phyloP scores from a whole-genome alignment of 345 rosid genomes.

The Brassica juncea region DNA sequence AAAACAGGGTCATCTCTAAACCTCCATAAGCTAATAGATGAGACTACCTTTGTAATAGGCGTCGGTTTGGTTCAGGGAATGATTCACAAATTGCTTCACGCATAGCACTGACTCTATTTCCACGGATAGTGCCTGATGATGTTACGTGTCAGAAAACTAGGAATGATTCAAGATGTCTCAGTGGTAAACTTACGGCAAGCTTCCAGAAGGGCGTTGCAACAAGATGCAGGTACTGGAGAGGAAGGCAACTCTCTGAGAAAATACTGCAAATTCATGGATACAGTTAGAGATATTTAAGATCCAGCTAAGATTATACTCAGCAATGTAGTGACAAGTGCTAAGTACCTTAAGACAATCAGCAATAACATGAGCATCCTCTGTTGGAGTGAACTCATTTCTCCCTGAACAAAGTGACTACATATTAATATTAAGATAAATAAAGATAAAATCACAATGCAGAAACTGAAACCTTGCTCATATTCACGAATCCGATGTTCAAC shows the following conservation, averaged over 20 bases:
- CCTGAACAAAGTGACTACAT: constrained; percentile 53
- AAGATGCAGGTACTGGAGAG: constrained; percentile 97
- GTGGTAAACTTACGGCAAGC: constrained; percentile 81
- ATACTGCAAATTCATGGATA: constrained; percentile 55
- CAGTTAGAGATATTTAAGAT: constrained; percentile 32
- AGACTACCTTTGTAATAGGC: constrained; percentile 79
- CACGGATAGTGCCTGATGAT: constrained; percentile 67
- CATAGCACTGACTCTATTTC: constrained; percentile 73
- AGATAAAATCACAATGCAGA: not conserved
- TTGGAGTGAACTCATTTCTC: constrained; percentile 61
- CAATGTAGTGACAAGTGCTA: constrained; percentile 8
- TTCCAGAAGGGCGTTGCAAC: constrained; percentile 92
- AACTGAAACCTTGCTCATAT: constrained; percentile 78
- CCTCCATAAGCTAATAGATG: constrained; percentile 1
- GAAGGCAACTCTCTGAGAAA: constrained; percentile 95
- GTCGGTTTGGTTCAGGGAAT: constrained; percentile 98
- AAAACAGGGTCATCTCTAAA: not conserved
- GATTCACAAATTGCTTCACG: constrained; percentile 86
- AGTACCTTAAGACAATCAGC: constrained; percentile 89
- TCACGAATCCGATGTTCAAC: constrained; percentile 86
- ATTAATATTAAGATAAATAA: not conserved
- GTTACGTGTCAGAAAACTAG: constrained; percentile 9
- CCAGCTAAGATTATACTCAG: not conserved
- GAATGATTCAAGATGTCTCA: not conserved
- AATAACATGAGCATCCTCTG: constrained; percentile 89